phyloP scores from a whole-genome alignment of 176 grass and related monocot species.

The Zizania latifolia region DNA sequence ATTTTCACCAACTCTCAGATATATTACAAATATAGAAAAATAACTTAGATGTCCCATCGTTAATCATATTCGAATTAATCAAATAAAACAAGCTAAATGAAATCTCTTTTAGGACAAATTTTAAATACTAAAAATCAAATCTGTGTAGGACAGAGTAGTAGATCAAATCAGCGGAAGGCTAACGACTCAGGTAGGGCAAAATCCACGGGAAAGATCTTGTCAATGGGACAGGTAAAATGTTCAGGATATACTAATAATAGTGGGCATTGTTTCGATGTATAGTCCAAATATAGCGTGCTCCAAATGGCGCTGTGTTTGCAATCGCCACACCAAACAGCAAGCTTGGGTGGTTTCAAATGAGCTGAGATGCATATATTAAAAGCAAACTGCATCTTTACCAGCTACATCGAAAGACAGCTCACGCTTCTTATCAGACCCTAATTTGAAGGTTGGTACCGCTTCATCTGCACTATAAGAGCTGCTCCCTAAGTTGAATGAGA shows the following conservation, averaged over 20 bases:
- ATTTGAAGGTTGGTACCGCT: constrained; percentile 28
- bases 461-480: neutral
- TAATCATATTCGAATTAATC: too few species aligned
- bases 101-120: too few species aligned
- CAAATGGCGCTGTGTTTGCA: neutral
- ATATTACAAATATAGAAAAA: too few species aligned
- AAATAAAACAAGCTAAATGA: too few species aligned
- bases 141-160: too few species aligned
- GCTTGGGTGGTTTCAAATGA: neutral
- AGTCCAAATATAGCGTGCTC: neutral
- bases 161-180: neutral
- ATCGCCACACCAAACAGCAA: neutral
- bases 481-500: constrained; percentile 11
- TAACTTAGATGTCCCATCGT: too few species aligned
- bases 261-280: neutral
- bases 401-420: constrained; percentile 34
- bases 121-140: too few species aligned
- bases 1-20: too few species aligned
- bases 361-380: neutral
- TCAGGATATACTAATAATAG: neutral
- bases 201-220: neutral
- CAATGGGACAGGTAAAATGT: neutral
- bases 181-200: neutral
- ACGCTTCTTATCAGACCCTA: constrained; percentile 38
- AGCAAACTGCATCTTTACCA: constrained; percentile 28